Base-by-base conservation (phyloP, 2,329 filamentous ascomycete species). In the Ceratocystis ficicola region DNA sequence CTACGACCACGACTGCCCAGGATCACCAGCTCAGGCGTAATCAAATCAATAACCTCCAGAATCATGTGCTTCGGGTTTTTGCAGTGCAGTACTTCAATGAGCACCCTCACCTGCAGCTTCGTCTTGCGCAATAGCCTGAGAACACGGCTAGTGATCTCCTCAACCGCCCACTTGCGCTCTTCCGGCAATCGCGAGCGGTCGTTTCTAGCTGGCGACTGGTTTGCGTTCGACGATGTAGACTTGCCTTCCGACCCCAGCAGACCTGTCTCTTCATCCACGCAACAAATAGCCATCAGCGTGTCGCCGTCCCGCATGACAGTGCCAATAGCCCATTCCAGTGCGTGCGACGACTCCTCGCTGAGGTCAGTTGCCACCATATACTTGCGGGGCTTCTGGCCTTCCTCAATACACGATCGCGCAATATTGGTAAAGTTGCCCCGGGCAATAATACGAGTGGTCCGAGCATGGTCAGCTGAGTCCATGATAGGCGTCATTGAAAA, bases 51-150 rank as follows among this genome's bases (percentile, higher is more conserved):
- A 77, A 96, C 91, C 78, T 97, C 94, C 0, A 91, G 95, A 69
- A 99, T 91, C 78, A 97, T 82, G 74, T 96, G 92, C 75, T 94
- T 93, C 3, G 94, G 91, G 72, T 89, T 96, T 80, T 96, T 97
- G 86, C 94, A 97, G 76, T 97, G 94, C 70, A 99, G 87, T 32
- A 97, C 93, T 76, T 99, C 94, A 44, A 99, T 87, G 63, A 96
- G 90, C 61, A 96, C 89, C 67, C 91, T 86, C 62, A 96, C 92
- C 74, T 99, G 93, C 67, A 99, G 79, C 69, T 89, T 85, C 0
- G 94, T 99, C 80, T 95, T 96, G 68, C 93, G 83, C 68, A 99
- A 77, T 59, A 97, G 78, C 70, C 87, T 88, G n/a, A 94, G 83
- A 65, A 95, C 90, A 44, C 88, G 84, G 66, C 93, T 84, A 0